Percentiles rank a stretch among this genome's conserved stretches.
Evolutionary conservation across 257 asterid species (phyloP).

Genomic region (Solanum medicagineum): DNA sequence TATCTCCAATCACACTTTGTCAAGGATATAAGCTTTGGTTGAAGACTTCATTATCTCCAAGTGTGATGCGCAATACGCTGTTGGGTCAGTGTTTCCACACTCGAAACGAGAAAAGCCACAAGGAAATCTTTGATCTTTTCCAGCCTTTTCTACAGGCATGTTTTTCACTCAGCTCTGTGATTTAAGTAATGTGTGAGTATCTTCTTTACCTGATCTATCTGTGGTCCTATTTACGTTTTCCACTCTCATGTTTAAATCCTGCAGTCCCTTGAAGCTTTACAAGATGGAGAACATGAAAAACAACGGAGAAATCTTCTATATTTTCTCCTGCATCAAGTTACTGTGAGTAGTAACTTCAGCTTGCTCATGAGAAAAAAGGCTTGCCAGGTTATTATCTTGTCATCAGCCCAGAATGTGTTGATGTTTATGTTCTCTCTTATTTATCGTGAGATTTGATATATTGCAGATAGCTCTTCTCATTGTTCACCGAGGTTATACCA

Average conservation of each 20-base stretch:
- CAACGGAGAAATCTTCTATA: conserved; percentile 84
- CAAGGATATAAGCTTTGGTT: conserved; percentile 95
- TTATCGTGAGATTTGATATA: conserved; percentile 2
- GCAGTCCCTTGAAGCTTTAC: conserved; percentile 97
- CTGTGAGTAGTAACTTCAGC: conserved; percentile 93
- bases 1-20: conserved; percentile 4
- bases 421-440: not conserved
- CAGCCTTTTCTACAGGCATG: conserved; percentile 90
- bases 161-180: not conserved
- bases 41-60: conserved; percentile 85
- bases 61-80: conserved; percentile 92
- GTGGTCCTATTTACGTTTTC: not conserved
- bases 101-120: conserved; percentile 93
- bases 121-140: conserved; percentile 98
- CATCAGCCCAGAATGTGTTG: conserved; percentile 2
- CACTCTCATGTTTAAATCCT: not conserved
- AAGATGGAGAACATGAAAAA: conserved; percentile 96
- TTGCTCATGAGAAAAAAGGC: conserved; percentile 83
- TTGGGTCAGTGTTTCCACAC: conserved; percentile 98
- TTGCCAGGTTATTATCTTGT: conserved; percentile 56
- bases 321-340: conserved; percentile 95
- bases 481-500: conserved; percentile 79
- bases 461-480: conserved; percentile 78
- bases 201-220: not conserved
- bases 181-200: not conserved